Percentiles rank a stretch among this genome's conserved stretches.
Evolutionary conservation across 73 alveolate species (phyloP).

Genomic region (Tetrahymena borealis): DNA sequence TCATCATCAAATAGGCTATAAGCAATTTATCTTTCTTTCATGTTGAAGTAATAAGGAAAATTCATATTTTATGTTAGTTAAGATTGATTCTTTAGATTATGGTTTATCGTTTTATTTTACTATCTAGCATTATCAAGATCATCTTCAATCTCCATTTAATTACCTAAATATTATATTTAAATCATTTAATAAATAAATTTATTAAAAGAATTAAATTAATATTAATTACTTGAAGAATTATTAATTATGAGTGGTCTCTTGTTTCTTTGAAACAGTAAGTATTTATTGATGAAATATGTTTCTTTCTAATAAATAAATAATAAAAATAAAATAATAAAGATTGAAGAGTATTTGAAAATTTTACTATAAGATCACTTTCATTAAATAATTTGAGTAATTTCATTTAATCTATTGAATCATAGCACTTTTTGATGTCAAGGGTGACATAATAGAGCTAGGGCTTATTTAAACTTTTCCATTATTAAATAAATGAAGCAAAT

Average conservation of each 20-base stretch:
- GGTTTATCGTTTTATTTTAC: too few relatives aligned
- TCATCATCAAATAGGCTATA: neutral
- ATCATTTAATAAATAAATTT: too few relatives aligned
- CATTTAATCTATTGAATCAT: conserved; percentile 59
- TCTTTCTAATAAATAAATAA: neutral
- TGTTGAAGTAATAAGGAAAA: neutral
- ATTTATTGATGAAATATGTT: conserved; percentile 23
- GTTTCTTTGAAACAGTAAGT: conserved; percentile 15
- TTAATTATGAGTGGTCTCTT: neutral
- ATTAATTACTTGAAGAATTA: neutral
- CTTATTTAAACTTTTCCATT: conserved; percentile 49
- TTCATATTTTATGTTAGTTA: neutral
- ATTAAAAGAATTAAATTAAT: neutral
- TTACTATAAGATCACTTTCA: conserved; percentile 48
- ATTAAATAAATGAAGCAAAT: conserved; percentile 53
- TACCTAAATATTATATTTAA: too few relatives aligned
- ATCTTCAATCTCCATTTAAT: neutral
- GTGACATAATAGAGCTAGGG: conserved; percentile 65
- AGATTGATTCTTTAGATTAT: too few relatives aligned
- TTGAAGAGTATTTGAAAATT: neutral
- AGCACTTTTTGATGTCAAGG: conserved; percentile 74
- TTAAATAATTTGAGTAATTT: conserved; percentile 49
- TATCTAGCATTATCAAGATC: too few relatives aligned
- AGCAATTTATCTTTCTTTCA: neutral
- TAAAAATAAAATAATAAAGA: neutral